Conservation (phyloP, 176 grass and related monocot genomes). For the Lolium perenne region DNA sequence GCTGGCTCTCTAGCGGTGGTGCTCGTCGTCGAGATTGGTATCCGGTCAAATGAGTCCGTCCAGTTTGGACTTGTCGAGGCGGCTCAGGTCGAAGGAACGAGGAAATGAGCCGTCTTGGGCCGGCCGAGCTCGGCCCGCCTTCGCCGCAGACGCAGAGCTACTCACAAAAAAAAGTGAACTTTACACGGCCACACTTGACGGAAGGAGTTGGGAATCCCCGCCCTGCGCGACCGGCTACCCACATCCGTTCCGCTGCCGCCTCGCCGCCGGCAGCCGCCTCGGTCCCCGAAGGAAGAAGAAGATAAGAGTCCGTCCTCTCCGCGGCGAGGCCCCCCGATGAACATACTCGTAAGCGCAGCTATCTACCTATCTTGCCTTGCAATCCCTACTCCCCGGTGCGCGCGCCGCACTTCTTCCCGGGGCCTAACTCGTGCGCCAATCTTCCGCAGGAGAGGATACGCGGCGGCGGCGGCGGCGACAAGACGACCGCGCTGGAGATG, state of each 20-base stretch:
- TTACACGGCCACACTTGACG: too few species aligned
- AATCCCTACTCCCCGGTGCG: not conserved
- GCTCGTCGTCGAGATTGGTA: not conserved
- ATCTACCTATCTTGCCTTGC: not conserved
- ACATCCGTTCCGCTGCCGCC: constrained; percentile 13
- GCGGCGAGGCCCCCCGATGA: constrained; percentile 29
- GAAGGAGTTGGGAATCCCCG: too few species aligned
- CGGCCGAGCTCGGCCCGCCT: not conserved
- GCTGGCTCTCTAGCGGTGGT: too few species aligned
- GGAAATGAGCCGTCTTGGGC: not conserved
- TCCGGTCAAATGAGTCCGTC: constrained; percentile 35
- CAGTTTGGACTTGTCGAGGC: constrained; percentile 35
- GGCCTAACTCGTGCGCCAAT: not conserved
- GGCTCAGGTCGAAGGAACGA: not conserved
- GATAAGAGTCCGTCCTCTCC: not conserved
- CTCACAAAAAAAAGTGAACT: too few species aligned
- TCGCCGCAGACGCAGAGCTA: not conserved
- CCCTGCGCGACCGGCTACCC: constrained; percentile 6
- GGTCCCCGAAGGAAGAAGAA: not conserved
- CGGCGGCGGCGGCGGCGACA: constrained; percentile 34
- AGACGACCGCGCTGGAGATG: not conserved
- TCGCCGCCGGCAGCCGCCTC: constrained; percentile 32
- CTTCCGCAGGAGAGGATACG: constrained; percentile 50
- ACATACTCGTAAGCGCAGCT: constrained; percentile 53
- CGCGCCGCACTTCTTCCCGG: not conserved